phyloP scores from a whole-genome alignment of 805 yeast species.

The Lachancea sp. region DNA sequence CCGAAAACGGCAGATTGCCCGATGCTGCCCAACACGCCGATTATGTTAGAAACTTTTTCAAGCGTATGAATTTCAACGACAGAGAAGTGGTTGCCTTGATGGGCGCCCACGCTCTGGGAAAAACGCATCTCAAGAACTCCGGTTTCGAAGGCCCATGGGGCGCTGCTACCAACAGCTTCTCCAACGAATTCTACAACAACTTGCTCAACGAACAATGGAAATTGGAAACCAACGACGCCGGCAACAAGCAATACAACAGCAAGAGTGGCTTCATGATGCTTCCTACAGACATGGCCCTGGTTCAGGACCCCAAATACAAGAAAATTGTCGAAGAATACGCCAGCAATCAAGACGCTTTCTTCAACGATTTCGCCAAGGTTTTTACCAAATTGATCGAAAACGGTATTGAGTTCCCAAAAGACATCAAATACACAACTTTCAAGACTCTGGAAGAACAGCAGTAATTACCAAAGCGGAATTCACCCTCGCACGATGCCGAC shows the following conservation, averaged over 20 bases:
- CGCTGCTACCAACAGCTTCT: slow-evolving; percentile 64
- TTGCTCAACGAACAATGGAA: slow-evolving; percentile 51
- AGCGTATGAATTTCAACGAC: slow-evolving; percentile 61
- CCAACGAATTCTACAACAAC: slow-evolving; percentile 63
- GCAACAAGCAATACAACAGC: slow-evolving; percentile 58
- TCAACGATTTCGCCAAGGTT: slow-evolving; percentile 56
- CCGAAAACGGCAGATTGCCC: slow-evolving; percentile 68
- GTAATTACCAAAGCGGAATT: background rate
- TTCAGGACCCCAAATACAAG: slow-evolving; percentile 53
- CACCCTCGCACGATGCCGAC: background rate
- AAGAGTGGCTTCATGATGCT: slow-evolving; percentile 75
- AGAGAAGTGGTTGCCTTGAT: slow-evolving; percentile 67
- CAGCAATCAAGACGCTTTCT: slow-evolving; percentile 53
- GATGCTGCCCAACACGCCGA: slow-evolving; percentile 59
- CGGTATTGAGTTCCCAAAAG: slow-evolving; percentile 60
- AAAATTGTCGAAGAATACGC: slow-evolving; percentile 65
- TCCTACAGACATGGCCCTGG: slow-evolving; percentile 68
- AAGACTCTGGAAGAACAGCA: slow-evolving; percentile 65
- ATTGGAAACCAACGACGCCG: slow-evolving; percentile 50
- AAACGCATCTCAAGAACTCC: slow-evolving; percentile 61
- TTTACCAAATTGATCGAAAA: slow-evolving; percentile 69
- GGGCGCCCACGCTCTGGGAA: slow-evolving; percentile 74
- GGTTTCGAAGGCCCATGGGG: slow-evolving; percentile 93
- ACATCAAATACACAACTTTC: slow-evolving; percentile 41
- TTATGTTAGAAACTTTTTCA: slow-evolving; percentile 59